Base-by-base conservation (phyloP, 2,329 filamentous ascomycete genomes). In the Aspergillus sclerotialis region DNA sequence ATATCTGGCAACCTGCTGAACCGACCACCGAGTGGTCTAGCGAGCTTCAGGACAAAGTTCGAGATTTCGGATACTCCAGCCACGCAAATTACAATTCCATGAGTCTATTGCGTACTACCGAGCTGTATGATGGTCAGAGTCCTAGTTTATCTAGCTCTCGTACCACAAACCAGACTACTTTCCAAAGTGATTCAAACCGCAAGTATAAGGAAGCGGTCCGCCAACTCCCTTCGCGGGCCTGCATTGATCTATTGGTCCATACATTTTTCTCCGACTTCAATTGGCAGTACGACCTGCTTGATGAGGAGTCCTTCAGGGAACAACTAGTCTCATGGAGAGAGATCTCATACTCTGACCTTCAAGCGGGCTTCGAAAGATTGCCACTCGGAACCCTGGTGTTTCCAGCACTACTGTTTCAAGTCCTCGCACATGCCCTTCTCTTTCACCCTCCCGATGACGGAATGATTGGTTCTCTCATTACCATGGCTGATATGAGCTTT, bases 381-480 rank as follows among this genome's bases (percentile, higher is more conserved):
- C 9, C 36, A 2, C 33, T 15, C 2, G 32, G 37, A n/a, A 40
- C 28, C 12, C 13, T 24, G 27, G 32, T 41, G 7, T 44, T 47
- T 27, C 44, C 44, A 9, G 42, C 42, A 21, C 10, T 43, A 12
- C 33, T 47, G 2, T 34, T 45, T 34, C 44, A 47, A 38, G 32
- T 47, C 17, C 36, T 47, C 11, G 42, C 42, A 23, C 40, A 46
- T 0, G 40, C 44, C 3, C 37, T 46, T 9, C 33, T 45, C 8
- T 44, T 37, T 30, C 36, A 43, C 8, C 28, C 35, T 14, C 21
- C 36, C 17, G 9, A 38, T 26, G 39, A 43, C 33, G 37, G 37
- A 18, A 31, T 2, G 7, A 33, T 43, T 12, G 16, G 9, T 12
- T 27, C 31, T 16, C 28, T 45, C 1, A 38, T 38, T 0, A 32